Evolutionary conservation across 139 green algal species (phyloP), one percentile per base, ranked within the genome.

Genomic region (Pseudopediastrum boryanum): DNA sequence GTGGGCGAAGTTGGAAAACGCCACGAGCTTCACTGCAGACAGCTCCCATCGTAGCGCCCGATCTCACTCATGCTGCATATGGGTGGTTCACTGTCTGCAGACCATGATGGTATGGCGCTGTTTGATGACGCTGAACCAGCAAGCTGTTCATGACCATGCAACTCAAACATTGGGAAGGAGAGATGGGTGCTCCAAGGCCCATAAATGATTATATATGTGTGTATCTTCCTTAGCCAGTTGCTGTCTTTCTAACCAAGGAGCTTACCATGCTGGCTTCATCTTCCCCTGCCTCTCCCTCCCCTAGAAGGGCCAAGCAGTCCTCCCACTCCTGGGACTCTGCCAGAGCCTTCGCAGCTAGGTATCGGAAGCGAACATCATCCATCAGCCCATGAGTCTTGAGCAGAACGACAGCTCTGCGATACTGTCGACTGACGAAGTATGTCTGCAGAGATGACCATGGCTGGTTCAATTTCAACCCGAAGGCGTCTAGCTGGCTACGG

Each of bases 261-360:
- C n/a, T 51, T 38, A 78, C 71, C 51, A 41, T 42, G 1, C 51
- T 33, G 3, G 46, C 65, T 63, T 50, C 76, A 41, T 71, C 16
- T 12, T 82, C 76, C 12, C 59, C 51, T 35, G 58, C 80, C n/a
- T 92, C 87, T 3, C 84, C 84, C 35, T 90, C 87, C 2, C 92
- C 93, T 33, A 98, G 82, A 81, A 95, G 64, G 0, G 31, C 56
- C 39, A 99, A 71, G 68, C 92, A 96, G 75, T 98, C 95, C 54
- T 99, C 94, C 93, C 91, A 98, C 25, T 98, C 90, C 10, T 83
- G 78, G 9, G 84, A 84, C 77, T 94, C 91, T 0, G 88, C 86
- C 75, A 96, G 76, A 82, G 93, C 98, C 79, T 87, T 86, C 16
- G 89, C 93, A 13, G 88, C 87, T n/a, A 97, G 79, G 80, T 94